These are phyloP conservation scores for Claviceps paspali DNA, from an alignment of 2,329 filamentous ascomycete species.

Conservation along the genomic window DNA sequence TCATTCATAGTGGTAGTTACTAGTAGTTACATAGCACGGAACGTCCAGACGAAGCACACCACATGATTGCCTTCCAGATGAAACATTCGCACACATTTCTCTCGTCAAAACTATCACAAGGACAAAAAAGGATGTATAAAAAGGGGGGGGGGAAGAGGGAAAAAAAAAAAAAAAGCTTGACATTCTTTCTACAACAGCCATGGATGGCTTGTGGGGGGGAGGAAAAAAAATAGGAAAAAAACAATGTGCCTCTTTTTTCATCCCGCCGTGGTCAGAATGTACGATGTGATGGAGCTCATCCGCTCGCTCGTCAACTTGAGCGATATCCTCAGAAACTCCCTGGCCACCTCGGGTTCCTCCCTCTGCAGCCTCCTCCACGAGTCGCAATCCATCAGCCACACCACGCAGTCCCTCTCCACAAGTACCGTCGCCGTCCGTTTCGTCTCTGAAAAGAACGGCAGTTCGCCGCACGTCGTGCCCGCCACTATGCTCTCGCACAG, in stretches of 20 bases:
- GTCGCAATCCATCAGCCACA: slow-evolving; percentile 63
- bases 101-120: no score
- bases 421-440: slow-evolving; percentile 72
- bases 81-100: no score
- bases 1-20: no score
- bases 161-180: no score
- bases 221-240: neutral
- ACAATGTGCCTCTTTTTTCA: slow-evolving; percentile 10
- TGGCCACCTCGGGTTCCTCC: slow-evolving; percentile 60
- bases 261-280: slow-evolving; percentile 34
- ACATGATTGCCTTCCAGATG: no score
- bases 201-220: no score
- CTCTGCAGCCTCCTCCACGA: slow-evolving; percentile 60
- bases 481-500: slow-evolving; percentile 87
- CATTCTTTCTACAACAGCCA: no score
- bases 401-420: slow-evolving; percentile 66
- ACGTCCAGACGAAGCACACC: no score
- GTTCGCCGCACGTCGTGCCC: slow-evolving; percentile 85
- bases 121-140: no score
- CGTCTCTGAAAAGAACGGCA: slow-evolving; percentile 92
- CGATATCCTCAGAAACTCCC: slow-evolving; percentile 73
- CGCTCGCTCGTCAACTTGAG: slow-evolving; percentile 88
- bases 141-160: no score
- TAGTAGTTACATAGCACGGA: no score
- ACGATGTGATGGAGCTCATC: slow-evolving; percentile 55